phyloP scores from a whole-genome alignment of 1,284 basidiomycete species.

The Malassezia brasiliensis region DNA sequence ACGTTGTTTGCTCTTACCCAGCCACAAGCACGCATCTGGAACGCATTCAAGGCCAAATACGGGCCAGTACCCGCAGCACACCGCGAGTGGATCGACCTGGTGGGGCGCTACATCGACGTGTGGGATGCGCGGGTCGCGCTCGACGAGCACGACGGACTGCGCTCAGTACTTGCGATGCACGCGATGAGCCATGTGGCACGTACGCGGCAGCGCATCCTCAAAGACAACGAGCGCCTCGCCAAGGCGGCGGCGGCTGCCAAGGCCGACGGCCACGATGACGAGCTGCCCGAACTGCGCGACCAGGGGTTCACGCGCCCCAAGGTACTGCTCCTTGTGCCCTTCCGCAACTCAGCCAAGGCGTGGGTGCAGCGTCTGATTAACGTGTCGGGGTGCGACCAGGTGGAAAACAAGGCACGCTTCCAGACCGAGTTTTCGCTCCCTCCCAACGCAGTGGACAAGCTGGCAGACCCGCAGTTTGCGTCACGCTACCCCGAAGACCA shows the following conservation, averaged over 20 bases:
- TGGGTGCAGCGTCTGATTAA: slow-evolving; percentile 53
- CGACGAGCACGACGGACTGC: slow-evolving; percentile 19
- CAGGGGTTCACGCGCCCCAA: slow-evolving; percentile 97
- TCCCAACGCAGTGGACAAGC: slow-evolving; percentile 67
- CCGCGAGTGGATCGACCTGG: slow-evolving; percentile 19
- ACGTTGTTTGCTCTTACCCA: neutral
- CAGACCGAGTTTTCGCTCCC: slow-evolving; percentile 72
- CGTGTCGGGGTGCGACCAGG: slow-evolving; percentile 30
- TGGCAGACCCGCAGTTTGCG: slow-evolving; percentile 52
- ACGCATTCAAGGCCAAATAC: neutral
- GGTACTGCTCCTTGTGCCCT: slow-evolving; percentile 78
- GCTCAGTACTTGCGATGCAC: slow-evolving; percentile 29
- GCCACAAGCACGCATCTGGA: slow-evolving; percentile 14
- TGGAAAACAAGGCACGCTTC: slow-evolving; percentile 67
- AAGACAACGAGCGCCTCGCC: slow-evolving; percentile 79
- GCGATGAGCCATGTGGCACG: slow-evolving; percentile 52
- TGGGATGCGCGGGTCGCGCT: slow-evolving; percentile 27
- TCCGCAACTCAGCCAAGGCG: slow-evolving; percentile 74
- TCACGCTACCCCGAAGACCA: slow-evolving; percentile 81
- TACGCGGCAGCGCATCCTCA: slow-evolving; percentile 81
- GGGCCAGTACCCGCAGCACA: slow-evolving; percentile 17
- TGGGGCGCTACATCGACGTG: slow-evolving; percentile 34
- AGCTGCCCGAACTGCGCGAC: slow-evolving; percentile 55
- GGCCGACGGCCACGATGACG: slow-evolving; percentile 19
- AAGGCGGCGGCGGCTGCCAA: slow-evolving; percentile 48